Evolutionary conservation across 2,329 filamentous ascomycete species (phyloP), one percentile per base, ranked within the genome.

Genomic region (Talaromyces sp.): DNA sequence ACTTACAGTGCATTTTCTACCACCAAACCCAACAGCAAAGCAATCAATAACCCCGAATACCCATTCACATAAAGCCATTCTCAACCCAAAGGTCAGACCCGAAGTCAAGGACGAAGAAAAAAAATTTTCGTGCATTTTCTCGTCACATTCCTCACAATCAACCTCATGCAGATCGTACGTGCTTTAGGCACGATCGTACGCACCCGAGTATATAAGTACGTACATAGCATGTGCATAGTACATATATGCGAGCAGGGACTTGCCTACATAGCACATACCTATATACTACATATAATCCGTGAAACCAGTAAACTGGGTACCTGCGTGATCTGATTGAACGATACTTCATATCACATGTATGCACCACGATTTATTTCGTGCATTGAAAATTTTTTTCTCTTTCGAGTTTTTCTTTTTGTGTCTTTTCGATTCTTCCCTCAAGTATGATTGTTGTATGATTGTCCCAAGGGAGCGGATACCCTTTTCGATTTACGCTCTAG

Each of bases 81-180:
- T 25, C 52, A 56, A 56, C 11, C n/a, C 52, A 39, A 17, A 56
- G 25, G 6, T 25, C n/a, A 56, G 11, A 22, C n/a, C n/a, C n/a
- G 6, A 56, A 56, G 33, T 37, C 10, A 19, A 22, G 8, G n/a
- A 13, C 19, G n/a, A 19, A 19, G 17, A 19, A 39, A 56, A 56
- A 35, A 37, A 22, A 22, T 37, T 25, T 56, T 39, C 22, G 17
- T 43, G 47, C 60, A 62, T 62, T 37, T 31, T 33, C 22, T 62
- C 35, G 43, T 54, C 60, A 62, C 60, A 62, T 62, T 62, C 60
- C 47, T 19, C 58, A 39, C 22, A 8, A n/a, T 54, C 22, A 39
- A 31, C 33, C 7, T 39, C 35, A 49, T 47, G 45, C 41, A 60
- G 1, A 19, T 27, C n/a, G 3, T 35, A n/a, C 59, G 13, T 62